Percentiles rank a stretch among this genome's conserved stretches.
Conservation (phyloP, 768 basidiomycete genomes). For the Lentinula aciculospora region DNA sequence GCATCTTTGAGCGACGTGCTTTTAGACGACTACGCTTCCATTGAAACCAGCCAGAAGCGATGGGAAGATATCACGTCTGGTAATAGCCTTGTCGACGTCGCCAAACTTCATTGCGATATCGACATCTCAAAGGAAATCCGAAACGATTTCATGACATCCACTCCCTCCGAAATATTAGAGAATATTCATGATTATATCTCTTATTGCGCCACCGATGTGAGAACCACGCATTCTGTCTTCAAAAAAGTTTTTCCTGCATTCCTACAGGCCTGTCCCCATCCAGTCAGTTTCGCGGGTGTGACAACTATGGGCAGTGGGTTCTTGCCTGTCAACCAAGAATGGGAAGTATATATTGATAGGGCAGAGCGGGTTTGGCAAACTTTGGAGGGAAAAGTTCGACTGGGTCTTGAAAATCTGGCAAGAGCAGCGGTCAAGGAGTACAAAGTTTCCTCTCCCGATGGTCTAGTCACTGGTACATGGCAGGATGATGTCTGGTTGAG, state of each 20-base stretch:
- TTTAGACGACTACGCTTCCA: conserved; percentile 34
- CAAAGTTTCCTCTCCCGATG: conserved; percentile 7
- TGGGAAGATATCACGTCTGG: conserved; percentile 95
- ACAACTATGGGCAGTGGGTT: conserved; percentile 90
- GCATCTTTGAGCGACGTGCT: conserved; percentile 4
- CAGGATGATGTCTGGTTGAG: conserved; percentile 75
- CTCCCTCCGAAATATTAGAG: conserved; percentile 58
- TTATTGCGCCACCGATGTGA: conserved; percentile 86
- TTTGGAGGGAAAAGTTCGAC: conserved; percentile 58
- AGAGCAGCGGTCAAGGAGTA: conserved; percentile 45
- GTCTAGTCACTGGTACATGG: conserved; percentile 41
- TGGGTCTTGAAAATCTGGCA: conserved; percentile 63
- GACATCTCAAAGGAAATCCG: conserved; percentile 73
- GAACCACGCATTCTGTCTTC: conserved; percentile 80
- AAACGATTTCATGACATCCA: conserved; percentile 66
- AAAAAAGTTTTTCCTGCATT: conserved; percentile 75
- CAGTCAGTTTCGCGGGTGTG: conserved; percentile 88
- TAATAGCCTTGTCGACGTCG: conserved; percentile 91
- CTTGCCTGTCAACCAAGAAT: conserved; percentile 83
- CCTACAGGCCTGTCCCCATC: conserved; percentile 79
- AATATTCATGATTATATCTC: conserved; percentile 68
- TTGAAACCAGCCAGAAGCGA: conserved; percentile 39
- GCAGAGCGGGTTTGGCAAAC: conserved; percentile 76
- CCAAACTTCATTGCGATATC: conserved; percentile 82
- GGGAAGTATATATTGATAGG: conserved; percentile 75